Evolutionary conservation across 768 basidiomycete species (phyloP).

Genomic region (Lactarius indigo): DNA sequence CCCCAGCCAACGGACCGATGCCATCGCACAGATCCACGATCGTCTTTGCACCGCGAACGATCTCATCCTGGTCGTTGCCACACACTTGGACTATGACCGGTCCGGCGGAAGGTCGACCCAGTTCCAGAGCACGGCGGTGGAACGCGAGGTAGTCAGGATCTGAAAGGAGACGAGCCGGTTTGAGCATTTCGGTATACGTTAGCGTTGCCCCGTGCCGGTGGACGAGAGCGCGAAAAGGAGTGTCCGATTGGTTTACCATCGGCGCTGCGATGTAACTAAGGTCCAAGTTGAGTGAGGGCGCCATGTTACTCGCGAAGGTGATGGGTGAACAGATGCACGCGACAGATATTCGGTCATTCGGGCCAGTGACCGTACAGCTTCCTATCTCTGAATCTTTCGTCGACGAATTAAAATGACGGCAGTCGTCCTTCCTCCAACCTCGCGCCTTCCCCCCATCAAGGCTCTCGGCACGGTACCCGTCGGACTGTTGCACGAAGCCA

Average conservation of each 20-base stretch:
- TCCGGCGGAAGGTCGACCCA: conserved; percentile 28
- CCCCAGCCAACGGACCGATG: conserved; percentile 46
- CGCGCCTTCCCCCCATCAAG: conserved; percentile 17
- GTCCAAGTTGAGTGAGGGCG: conserved; percentile 11
- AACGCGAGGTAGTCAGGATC: conserved; percentile 63
- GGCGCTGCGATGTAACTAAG: conserved; percentile 56
- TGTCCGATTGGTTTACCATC: conserved; percentile 79
- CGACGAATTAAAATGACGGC: conserved; percentile 1
- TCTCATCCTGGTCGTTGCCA: conserved; percentile 60
- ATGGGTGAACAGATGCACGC: not conserved
- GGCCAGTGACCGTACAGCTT: not conserved
- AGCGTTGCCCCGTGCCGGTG: conserved; percentile 61
- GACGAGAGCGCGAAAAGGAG: conserved; percentile 64
- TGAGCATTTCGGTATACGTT: conserved; percentile 77
- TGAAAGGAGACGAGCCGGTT: conserved; percentile 55
- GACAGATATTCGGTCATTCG: not conserved
- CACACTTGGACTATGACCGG: conserved; percentile 72
- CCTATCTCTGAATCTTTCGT: not conserved
- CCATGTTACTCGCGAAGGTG: too few relatives aligned
- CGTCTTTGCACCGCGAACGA: conserved; percentile 59
- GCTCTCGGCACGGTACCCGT: not conserved
- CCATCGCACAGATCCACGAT: conserved; percentile 61
- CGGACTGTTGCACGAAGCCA: conserved; percentile 36
- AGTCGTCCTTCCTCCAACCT: conserved; percentile 4
- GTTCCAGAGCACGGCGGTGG: conserved; percentile 54